Evolutionary conservation across 495 filamentous ascomycete species (phyloP), one percentile per base, ranked within the genome.

Genomic region (Hypoxylon lienhwacheense): DNA sequence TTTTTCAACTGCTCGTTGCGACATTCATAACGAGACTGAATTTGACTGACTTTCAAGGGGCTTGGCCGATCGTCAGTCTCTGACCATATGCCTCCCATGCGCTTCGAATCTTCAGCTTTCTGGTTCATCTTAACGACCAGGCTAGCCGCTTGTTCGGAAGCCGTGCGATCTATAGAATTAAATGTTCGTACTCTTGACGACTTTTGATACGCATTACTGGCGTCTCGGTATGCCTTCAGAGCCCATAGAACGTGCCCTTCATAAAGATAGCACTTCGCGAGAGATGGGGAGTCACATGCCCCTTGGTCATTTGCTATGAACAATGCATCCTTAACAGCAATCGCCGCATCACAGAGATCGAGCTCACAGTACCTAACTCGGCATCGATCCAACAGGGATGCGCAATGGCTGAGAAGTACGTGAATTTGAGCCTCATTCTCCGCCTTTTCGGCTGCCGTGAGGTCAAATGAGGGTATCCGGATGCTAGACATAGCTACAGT

Each of bases 311-410:
- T 34, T 1, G 64, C 64, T 5, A 66, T 32, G 17, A 40, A 7
- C 1, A 66, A 5, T 0, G 61, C 64, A 8, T 59, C 24, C 16
- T 55, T 12, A 5, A 62, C 29, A 0, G 33, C 34, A 28, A 25
- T 12, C 17, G 7, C 20, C 10, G 51, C 46, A 14, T 55, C 41
- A 2, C 28, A 20, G 2, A 51, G 26, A 11, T 35, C 40, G 10
- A 41, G 25, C 0, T 62, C 69, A 72, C 77, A 22, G 54, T 59
- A 49, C 53, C 42, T 11, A 58, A 50, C 28, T 76, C 70, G 0
- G 73, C 81, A 47, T 7, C 21, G 26, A 10, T 46, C 22, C 7
- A 61, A 51, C 24, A 55, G 17, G 12, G 46, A 15, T 8, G 5
- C 21, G 17, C 50, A 51, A 11, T 28, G 33, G 4, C 6, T 7